Evolutionary conservation across 2,329 filamentous ascomycete species (phyloP).

Genomic region (Chalara sp.): DNA sequence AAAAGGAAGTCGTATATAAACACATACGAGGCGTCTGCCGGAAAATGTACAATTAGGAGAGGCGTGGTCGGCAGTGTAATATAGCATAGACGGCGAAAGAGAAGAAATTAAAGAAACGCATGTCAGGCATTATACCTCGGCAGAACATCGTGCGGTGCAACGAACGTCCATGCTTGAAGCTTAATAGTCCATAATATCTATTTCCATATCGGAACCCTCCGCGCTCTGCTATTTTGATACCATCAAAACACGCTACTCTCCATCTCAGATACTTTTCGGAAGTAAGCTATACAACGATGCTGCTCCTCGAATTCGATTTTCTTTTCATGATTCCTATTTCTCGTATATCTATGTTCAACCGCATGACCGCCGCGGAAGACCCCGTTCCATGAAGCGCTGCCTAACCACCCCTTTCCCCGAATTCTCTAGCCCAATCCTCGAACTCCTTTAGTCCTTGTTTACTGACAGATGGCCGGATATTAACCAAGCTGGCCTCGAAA

Average conservation of each 20-base stretch:
- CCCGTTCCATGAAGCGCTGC: neutral
- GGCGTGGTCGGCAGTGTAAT: conserved; percentile 3
- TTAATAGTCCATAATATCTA: no score
- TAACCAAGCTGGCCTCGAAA: conserved; percentile 76
- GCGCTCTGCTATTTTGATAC: no score
- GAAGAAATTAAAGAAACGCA: no score
- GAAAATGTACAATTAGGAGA: conserved; percentile 3
- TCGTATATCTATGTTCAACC: neutral
- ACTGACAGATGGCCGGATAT: conserved; percentile 85
- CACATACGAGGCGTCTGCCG: conserved; percentile 4
- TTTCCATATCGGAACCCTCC: no score
- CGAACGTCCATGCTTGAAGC: no score
- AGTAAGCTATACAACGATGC: no score
- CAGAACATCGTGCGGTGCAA: no score
- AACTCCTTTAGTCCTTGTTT: conserved; percentile 79
- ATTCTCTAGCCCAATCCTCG: conserved; percentile 90
- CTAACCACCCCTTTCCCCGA: conserved; percentile 83
- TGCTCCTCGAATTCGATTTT: no score
- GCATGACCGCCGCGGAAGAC: conserved; percentile 1
- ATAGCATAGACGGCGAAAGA: neutral
- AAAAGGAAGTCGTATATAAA: neutral
- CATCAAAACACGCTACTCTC: no score
- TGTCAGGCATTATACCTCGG: no score
- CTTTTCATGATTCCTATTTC: no score
- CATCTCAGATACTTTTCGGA: no score